Percentiles rank a stretch among this genome's conserved stretches.
Conservation (phyloP, 108 stramenopile species). For the Cyclotella sp. region DNA sequence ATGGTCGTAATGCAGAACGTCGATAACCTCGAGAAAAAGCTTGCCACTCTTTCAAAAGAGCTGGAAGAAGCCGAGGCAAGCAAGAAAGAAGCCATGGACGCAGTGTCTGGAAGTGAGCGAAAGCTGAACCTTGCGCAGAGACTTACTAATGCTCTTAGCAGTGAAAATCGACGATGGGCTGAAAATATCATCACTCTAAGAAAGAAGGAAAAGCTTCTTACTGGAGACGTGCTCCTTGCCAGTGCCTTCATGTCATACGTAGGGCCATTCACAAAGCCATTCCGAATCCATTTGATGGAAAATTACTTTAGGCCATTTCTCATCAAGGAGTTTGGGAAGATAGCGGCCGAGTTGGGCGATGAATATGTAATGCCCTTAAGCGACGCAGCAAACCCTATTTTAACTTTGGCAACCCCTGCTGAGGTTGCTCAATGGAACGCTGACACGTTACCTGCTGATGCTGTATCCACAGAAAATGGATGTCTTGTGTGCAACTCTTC, state of each 20-base stretch:
- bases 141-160: conserved; percentile 74
- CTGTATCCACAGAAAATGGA: conserved; percentile 68
- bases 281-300: conserved; percentile 66
- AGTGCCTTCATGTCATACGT: conserved; percentile 77
- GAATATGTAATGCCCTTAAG: conserved; percentile 48
- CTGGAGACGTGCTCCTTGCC: conserved; percentile 83
- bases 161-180: conserved; percentile 88
- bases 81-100: conserved; percentile 66
- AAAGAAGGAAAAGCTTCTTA: conserved; percentile 62
- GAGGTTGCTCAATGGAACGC: conserved; percentile 75
- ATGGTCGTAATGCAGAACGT: conserved; percentile 61
- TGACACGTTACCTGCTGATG: conserved; percentile 64
- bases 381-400: conserved; percentile 34
- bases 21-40: conserved; percentile 59
- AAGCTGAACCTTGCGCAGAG: conserved; percentile 87
- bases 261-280: conserved; percentile 83
- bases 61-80: conserved; percentile 65
- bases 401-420: conserved; percentile 54
- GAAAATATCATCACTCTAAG: conserved; percentile 61
- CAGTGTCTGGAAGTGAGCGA: conserved; percentile 61
- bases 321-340: conserved; percentile 47
- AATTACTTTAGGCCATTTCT: conserved; percentile 69
- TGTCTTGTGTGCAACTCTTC: conserved; percentile 63
- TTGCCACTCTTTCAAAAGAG: conserved; percentile 60
- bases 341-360: conserved; percentile 30